A percentile compares a stretch with the other conserved stretches of the same genome.
These are phyloP conservation scores for Ustilago xerochloae DNA, from an alignment of 1,284 basidiomycete genomes.

Conservation along the genomic window DNA sequence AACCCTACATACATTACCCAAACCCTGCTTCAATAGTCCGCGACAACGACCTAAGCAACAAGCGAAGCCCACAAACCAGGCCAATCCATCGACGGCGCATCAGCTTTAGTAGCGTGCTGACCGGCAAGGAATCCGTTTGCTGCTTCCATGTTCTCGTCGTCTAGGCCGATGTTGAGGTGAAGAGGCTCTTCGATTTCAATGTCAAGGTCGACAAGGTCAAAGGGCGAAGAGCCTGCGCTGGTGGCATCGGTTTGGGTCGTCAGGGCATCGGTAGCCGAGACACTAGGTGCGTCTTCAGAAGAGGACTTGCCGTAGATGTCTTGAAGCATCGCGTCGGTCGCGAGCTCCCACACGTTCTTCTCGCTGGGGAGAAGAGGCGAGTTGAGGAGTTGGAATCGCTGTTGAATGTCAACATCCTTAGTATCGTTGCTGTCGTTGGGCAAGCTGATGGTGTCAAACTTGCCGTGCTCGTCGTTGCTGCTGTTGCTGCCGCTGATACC, in stretches of 20 bases:
- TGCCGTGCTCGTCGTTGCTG: constrained; percentile 6
- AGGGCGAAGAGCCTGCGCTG: constrained; percentile 43
- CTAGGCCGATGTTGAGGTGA: constrained; percentile 36
- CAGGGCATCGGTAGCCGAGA: constrained; percentile 8
- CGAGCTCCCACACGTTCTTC: constrained; percentile 43
- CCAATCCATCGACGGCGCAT: constrained; percentile 30
- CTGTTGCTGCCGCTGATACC: constrained; percentile 12
- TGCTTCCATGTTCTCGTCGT: constrained; percentile 8
- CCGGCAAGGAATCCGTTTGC: background rate
- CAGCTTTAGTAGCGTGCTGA: constrained; percentile 2
- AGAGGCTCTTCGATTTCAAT: constrained; percentile 51
- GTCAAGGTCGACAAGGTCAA: constrained; percentile 47
- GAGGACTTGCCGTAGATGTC: constrained; percentile 30
- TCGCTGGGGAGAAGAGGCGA: constrained; percentile 35
- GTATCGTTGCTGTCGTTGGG: constrained; percentile 7
- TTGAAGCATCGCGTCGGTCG: constrained; percentile 46
- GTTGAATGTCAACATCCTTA: constrained; percentile 19
- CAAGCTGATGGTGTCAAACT: constrained; percentile 36
- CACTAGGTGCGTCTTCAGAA: constrained; percentile 11
- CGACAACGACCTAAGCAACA: constrained; percentile 18
- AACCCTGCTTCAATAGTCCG: background rate
- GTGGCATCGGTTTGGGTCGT: constrained; percentile 13
- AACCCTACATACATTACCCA: background rate
- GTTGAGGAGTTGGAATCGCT: constrained; percentile 37
- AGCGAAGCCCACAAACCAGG: constrained; percentile 32